These are phyloP conservation scores for Gelatoporia subvermispora DNA, from an alignment of 768 basidiomycete genomes.

Conservation along the genomic window DNA sequence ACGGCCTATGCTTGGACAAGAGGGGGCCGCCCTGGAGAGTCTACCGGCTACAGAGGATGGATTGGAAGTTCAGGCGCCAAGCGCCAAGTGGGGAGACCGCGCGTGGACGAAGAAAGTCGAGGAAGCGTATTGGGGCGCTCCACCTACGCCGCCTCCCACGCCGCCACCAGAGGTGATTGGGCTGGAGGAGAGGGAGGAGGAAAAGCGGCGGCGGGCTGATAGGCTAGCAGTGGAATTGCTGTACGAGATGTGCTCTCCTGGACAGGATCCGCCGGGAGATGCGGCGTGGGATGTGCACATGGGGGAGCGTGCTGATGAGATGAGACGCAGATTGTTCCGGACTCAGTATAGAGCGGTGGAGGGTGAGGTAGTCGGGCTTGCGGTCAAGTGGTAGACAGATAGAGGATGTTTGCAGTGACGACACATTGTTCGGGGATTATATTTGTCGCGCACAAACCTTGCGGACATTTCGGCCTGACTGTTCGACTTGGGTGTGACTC, in stretches of 20 bases:
- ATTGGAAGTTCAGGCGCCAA: conserved; percentile 25
- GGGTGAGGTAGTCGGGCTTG: conserved; percentile 71
- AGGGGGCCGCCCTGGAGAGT: conserved; percentile 54
- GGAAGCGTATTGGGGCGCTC: conserved; percentile 68
- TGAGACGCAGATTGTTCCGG: conserved; percentile 51
- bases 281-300: conserved; percentile 30
- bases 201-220: conserved; percentile 24
- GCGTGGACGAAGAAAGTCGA: conserved; percentile 84
- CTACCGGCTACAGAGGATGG: conserved; percentile 32
- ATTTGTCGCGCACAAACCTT: too few species aligned
- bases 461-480: too few species aligned
- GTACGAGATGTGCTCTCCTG: conserved; percentile 35
- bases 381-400: too few species aligned
- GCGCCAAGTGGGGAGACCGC: conserved; percentile 74
- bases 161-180: conserved; percentile 17
- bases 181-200: neutral
- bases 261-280: neutral
- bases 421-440: too few species aligned
- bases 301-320: conserved; percentile 39
- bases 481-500: too few species aligned
- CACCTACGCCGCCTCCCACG: conserved; percentile 44
- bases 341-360: conserved; percentile 84
- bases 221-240: conserved; percentile 33
- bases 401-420: too few species aligned
- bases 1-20: conserved; percentile 15